A percentile compares a stretch with the other conserved stretches of the same genome.
phyloP scores from a whole-genome alignment of 495 filamentous ascomycete species.

The Penicillium pancosmium region DNA sequence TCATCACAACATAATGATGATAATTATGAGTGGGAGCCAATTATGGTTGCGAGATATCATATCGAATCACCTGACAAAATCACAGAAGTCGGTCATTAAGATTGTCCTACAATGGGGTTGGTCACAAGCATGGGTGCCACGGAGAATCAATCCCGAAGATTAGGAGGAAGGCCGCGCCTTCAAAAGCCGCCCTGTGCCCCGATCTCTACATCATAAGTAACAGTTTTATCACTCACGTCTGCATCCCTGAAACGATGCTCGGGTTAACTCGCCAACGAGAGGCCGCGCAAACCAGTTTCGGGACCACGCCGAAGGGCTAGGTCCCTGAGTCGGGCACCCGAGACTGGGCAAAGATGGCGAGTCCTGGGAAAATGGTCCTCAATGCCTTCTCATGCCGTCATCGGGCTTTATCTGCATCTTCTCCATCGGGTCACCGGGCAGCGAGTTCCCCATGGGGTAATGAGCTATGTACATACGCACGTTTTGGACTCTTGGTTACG shows the following conservation, averaged over 20 bases:
- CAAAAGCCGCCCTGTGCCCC: background rate
- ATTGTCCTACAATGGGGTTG: too few species aligned
- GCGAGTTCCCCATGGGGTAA: background rate
- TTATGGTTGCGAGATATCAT: background rate
- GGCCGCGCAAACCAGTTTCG: background rate
- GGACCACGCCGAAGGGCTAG: background rate
- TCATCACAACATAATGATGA: too few species aligned
- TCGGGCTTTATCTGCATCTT: background rate
- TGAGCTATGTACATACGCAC: background rate
- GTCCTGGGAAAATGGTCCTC: too few species aligned
- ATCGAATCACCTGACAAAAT: background rate
- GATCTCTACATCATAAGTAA: background rate
- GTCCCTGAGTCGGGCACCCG: background rate
- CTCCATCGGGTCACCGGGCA: background rate
- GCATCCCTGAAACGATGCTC: background rate
- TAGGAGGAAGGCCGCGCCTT: background rate
- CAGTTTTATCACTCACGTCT: background rate
- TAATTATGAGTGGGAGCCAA: too few species aligned
- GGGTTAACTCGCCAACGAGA: background rate
- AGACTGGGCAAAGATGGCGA: background rate
- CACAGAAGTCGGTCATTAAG: background rate
- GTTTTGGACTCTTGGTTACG: background rate
- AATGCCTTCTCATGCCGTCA: background rate
- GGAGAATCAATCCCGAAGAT: constrained; percentile 1
- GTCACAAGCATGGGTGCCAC: background rate